phyloP scores from a whole-genome alignment of 192 early-diverging fungal genomes.

The Backusella tuberculispora region DNA sequence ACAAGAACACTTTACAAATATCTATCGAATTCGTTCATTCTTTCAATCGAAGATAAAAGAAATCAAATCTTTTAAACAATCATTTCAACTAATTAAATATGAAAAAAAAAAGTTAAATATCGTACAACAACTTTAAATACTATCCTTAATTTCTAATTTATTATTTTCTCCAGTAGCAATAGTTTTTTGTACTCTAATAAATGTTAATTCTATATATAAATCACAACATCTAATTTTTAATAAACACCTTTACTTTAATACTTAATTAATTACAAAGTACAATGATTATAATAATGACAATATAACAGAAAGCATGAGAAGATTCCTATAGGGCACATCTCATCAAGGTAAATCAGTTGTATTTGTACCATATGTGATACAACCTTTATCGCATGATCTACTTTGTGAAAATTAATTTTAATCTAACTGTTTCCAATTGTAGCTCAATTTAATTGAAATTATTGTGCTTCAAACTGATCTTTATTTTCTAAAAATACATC shows the following conservation, averaged over 20 bases:
- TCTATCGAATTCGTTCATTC: neutral
- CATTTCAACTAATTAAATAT: conserved; percentile 10
- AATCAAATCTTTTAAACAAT: neutral
- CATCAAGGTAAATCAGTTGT: neutral
- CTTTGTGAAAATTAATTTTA: neutral
- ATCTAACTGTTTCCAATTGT: neutral
- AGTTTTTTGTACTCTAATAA: neutral
- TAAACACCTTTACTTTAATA: neutral
- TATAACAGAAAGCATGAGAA: neutral
- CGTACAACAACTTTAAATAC: conserved; percentile 7
- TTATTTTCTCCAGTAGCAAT: neutral
- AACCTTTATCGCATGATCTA: neutral
- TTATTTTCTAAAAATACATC: neutral
- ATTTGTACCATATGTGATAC: neutral
- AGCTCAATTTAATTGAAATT: neutral
- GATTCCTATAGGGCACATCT: neutral
- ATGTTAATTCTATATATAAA: conserved; percentile 3
- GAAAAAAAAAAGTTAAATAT: neutral
- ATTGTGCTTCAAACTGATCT: neutral
- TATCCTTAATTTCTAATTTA: conserved; percentile 8
- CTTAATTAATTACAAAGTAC: neutral
- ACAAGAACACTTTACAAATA: neutral
- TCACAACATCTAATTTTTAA: neutral
- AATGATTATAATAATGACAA: too few relatives aligned
- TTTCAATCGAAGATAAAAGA: neutral